phyloP scores from a whole-genome alignment of 2,329 filamentous ascomycete genomes.

The Hymenoscyphus repandus region DNA sequence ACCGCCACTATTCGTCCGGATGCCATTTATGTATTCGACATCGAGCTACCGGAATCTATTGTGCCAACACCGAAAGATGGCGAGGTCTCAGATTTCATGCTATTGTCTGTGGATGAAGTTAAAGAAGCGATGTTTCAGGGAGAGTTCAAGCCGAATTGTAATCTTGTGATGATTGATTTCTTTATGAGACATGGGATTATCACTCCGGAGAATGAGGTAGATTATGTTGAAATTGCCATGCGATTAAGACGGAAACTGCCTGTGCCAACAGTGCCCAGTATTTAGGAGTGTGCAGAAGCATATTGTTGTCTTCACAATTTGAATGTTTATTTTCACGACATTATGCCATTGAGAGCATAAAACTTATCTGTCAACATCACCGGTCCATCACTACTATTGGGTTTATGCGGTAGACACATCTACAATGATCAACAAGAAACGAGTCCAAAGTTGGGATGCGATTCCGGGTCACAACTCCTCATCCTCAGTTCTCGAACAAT shows the following conservation, averaged over 20 bases:
- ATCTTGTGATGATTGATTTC: conserved; percentile 74
- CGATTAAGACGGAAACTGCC: conserved; percentile 4
- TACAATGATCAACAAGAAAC: too few species aligned
- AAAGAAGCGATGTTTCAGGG: conserved; percentile 55
- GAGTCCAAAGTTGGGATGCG: too few species aligned
- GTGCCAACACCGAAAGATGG: conserved; percentile 65
- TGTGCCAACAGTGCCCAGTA: conserved; percentile 1
- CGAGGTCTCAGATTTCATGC: conserved; percentile 71
- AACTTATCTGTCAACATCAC: too few species aligned
- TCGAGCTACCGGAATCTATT: conserved; percentile 56
- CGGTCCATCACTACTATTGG: too few species aligned
- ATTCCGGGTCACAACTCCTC: too few species aligned
- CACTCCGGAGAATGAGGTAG: conserved; percentile 60
- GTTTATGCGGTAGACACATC: too few species aligned
- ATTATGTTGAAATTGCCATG: conserved; percentile 5
- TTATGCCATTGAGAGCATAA: too few species aligned
- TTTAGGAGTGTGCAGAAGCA: too few species aligned
- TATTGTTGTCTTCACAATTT: too few species aligned
- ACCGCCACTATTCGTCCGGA: conserved; percentile 58
- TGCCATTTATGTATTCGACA: conserved; percentile 70
- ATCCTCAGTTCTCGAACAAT: too few species aligned
- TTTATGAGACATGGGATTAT: conserved; percentile 71
- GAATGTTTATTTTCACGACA: too few species aligned
- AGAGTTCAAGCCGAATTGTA: conserved; percentile 83
- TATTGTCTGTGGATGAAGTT: conserved; percentile 58